Evolutionary conservation across 371 early-diverging fungal genomes (phyloP).

Genomic region (Caulochytrium protostelioides): DNA sequence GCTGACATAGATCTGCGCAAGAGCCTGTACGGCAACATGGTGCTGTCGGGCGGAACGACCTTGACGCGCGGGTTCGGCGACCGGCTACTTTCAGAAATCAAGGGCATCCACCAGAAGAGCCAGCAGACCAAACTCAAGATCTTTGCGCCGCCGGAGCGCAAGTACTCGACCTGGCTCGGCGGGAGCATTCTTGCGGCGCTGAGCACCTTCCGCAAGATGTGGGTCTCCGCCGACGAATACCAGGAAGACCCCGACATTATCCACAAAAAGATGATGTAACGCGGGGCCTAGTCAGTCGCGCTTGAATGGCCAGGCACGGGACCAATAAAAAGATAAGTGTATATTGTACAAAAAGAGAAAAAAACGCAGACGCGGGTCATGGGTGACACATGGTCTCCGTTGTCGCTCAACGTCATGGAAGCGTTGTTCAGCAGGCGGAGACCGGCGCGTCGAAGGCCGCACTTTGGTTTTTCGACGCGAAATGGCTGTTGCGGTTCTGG

Average conservation of each 20-base stretch:
- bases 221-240: constrained; percentile 31
- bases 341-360: too few species aligned
- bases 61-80: constrained; percentile 71
- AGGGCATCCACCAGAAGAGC: constrained; percentile 45
- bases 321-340: too few species aligned
- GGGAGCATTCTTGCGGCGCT: constrained; percentile 80
- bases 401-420: too few species aligned
- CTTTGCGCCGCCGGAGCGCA: constrained; percentile 87
- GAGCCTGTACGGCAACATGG: constrained; percentile 62
- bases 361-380: too few species aligned
- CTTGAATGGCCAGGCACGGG: too few species aligned
- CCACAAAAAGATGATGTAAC: constrained; percentile 7
- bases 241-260: constrained; percentile 19
- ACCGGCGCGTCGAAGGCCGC: too few species aligned
- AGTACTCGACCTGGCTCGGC: constrained; percentile 94
- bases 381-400: too few species aligned
- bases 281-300: too few species aligned
- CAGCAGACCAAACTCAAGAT: constrained; percentile 85
- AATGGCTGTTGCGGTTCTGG: too few species aligned
- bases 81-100: constrained; percentile 68
- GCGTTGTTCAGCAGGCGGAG: too few species aligned
- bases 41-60: constrained; percentile 83
- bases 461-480: too few species aligned
- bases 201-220: constrained; percentile 30
- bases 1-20: constrained; percentile 80